Percentiles rank a stretch among this genome's conserved stretches.
These are phyloP conservation scores for Sclerotinia glacialis DNA, from an alignment of 2,329 filamentous ascomycete species.

Conservation along the genomic window DNA sequence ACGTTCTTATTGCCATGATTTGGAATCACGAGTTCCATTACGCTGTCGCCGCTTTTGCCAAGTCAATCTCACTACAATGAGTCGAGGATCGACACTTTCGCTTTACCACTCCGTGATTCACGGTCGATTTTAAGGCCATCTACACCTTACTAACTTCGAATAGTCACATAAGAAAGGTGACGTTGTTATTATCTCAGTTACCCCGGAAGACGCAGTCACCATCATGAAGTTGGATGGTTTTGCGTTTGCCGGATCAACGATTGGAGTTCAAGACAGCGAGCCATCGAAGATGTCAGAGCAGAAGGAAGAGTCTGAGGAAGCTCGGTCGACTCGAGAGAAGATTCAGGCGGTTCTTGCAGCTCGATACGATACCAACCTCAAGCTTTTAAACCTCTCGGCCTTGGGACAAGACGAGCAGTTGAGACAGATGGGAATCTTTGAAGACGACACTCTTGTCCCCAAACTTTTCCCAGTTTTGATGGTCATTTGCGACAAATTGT, in stretches of 20 bases:
- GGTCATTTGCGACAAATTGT: conserved; percentile 76
- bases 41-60: conserved; percentile 41
- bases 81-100: conserved; percentile 33
- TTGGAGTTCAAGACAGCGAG: conserved; percentile 52
- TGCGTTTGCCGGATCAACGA: conserved; percentile 61
- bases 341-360: conserved; percentile 68
- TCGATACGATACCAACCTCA: conserved; percentile 69
- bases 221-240: conserved; percentile 68
- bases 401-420: conserved; percentile 72
- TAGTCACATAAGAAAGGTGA: conserved; percentile 70
- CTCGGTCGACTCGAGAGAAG: conserved; percentile 63
- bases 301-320: conserved; percentile 48
- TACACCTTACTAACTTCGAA: conserved; percentile 60
- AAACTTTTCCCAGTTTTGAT: conserved; percentile 94
- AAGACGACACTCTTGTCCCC: conserved; percentile 58
- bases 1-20: conserved; percentile 57
- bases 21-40: conserved; percentile 40
- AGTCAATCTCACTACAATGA: conserved; percentile 40
- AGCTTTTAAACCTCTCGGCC: conserved; percentile 79
- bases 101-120: conserved; percentile 34
- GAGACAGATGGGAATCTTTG: conserved; percentile 66
- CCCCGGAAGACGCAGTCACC: conserved; percentile 60
- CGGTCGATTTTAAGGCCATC: conserved; percentile 40
- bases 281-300: conserved; percentile 26
- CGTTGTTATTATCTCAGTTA: conserved; percentile 65